Evolutionary conservation across 139 green algal species (phyloP).

Genomic region (Tetradesmus lagerheimii): DNA sequence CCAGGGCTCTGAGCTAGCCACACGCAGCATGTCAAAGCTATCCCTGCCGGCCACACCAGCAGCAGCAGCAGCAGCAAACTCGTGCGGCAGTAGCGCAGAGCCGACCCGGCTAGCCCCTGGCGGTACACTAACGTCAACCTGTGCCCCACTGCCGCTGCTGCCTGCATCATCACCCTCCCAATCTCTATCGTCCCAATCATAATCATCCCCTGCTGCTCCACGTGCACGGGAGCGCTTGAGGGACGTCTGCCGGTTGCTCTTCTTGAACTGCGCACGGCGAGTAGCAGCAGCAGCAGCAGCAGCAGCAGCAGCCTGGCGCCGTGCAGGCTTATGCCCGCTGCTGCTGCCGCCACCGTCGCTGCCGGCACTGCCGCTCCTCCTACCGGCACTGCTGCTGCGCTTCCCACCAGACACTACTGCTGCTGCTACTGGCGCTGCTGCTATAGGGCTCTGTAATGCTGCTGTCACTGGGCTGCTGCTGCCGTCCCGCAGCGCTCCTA

Average conservation of each 20-base stretch:
- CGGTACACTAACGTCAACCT: background rate
- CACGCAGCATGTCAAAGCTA: background rate
- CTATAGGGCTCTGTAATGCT: background rate
- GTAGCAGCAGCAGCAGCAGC: background rate
- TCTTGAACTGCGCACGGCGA: background rate
- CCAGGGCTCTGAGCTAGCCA: background rate
- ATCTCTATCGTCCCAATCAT: background rate
- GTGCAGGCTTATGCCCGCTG: background rate
- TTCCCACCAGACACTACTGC: background rate
- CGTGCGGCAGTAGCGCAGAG: background rate
- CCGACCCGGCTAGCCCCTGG: background rate
- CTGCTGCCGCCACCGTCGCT: slow-evolving; percentile 12
- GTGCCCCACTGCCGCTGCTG: slow-evolving; percentile 21
- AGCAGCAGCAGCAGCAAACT: background rate
- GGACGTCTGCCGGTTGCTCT: background rate
- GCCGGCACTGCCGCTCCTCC: slow-evolving; percentile 2
- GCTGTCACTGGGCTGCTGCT: background rate
- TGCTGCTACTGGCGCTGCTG: background rate
- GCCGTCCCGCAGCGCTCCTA: background rate
- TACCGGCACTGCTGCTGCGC: background rate
- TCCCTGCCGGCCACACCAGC: background rate
- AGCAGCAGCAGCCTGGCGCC: background rate
- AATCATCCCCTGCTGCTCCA: background rate
- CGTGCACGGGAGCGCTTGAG: background rate
- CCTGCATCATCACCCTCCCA: slow-evolving; percentile 14